Evolutionary conservation across 768 basidiomycete species (phyloP).

Genomic region (Chalciporus chontae): DNA sequence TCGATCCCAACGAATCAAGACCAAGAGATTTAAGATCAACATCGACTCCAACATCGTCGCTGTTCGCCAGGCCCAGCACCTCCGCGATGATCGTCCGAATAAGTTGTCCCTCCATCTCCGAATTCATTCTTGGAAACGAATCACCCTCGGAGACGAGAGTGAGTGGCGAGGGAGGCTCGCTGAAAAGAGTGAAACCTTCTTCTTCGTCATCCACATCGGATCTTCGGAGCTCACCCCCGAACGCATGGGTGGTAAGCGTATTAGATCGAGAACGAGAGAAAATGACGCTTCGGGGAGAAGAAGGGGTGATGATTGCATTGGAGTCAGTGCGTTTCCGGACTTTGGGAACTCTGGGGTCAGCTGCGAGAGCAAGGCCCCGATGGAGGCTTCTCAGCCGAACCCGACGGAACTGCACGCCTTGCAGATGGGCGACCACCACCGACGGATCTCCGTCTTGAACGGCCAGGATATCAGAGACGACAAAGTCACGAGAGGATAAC

Average conservation of each 20-base stretch:
- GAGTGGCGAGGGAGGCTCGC: slow-evolving; percentile 32
- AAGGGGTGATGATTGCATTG: slow-evolving; percentile 24
- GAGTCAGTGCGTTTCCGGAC: slow-evolving; percentile 25
- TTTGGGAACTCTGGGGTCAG: slow-evolving; percentile 10
- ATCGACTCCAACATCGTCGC: slow-evolving; percentile 40
- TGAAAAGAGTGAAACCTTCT: slow-evolving; percentile 10
- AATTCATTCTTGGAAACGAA: neutral
- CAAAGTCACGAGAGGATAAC: slow-evolving; percentile 41
- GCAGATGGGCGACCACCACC: slow-evolving; percentile 51
- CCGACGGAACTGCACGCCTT: slow-evolving; percentile 57
- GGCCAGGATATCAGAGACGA: slow-evolving; percentile 51
- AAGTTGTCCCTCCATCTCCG: slow-evolving; percentile 7
- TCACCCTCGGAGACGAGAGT: slow-evolving; percentile 38
- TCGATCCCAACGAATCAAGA: slow-evolving; percentile 61
- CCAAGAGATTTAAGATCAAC: slow-evolving; percentile 49
- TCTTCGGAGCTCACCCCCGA: neutral
- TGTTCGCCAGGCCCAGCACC: slow-evolving; percentile 37
- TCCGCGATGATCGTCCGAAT: slow-evolving; percentile 41
- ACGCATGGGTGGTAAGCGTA: slow-evolving; percentile 15
- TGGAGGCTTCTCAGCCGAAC: slow-evolving; percentile 50
- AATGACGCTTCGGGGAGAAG: slow-evolving; percentile 27
- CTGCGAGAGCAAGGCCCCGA: slow-evolving; percentile 39
- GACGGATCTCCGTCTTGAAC: slow-evolving; percentile 36
- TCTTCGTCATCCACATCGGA: slow-evolving; percentile 9
- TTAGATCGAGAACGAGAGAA: slow-evolving; percentile 27